Conservation (phyloP, 169 alveolate genomes). For the Plasmodium coatneyi region DNA sequence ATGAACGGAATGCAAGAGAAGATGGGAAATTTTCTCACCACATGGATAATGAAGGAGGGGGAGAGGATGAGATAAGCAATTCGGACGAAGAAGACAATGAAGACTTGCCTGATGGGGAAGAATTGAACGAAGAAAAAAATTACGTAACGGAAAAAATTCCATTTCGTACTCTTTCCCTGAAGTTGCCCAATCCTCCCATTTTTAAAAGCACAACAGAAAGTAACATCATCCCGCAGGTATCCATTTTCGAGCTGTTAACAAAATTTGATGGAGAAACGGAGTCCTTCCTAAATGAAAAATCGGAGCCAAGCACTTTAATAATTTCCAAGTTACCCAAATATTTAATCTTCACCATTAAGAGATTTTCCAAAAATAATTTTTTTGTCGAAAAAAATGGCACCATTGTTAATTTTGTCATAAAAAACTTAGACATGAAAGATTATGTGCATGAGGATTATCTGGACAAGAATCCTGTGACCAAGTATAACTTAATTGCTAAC, state of each 20-base stretch:
- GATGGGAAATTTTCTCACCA: neutral
- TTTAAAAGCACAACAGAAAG: slow-evolving; percentile 94
- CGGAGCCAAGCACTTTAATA: slow-evolving; percentile 74
- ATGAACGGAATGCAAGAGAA: neutral
- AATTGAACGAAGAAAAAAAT: slow-evolving; percentile 74
- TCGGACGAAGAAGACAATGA: neutral
- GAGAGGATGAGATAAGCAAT: neutral
- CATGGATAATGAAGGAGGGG: neutral
- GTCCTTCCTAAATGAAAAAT: slow-evolving; percentile 80
- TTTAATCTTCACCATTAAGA: slow-evolving; percentile 92
- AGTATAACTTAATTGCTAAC: slow-evolving; percentile 94
- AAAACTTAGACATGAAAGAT: slow-evolving; percentile 90
- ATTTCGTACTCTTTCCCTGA: slow-evolving; percentile 81
- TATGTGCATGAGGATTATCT: slow-evolving; percentile 88
- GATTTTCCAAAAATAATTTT: slow-evolving; percentile 96
- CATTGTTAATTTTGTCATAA: slow-evolving; percentile 97
- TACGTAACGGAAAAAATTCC: slow-evolving; percentile 49
- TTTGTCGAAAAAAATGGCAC: slow-evolving; percentile 99
- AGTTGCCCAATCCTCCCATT: slow-evolving; percentile 93
- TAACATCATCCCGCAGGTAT: slow-evolving; percentile 92
- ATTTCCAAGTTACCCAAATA: slow-evolving; percentile 91
- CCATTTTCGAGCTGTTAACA: slow-evolving; percentile 92
- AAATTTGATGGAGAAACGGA: slow-evolving; percentile 96
- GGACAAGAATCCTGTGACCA: slow-evolving; percentile 84
- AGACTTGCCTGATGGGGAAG: slow-evolving; percentile 17